Percentiles rank a stretch among this genome's conserved stretches.
Conservation (phyloP, 2,329 filamentous ascomycete species). For the Atkinsonella texensis region DNA sequence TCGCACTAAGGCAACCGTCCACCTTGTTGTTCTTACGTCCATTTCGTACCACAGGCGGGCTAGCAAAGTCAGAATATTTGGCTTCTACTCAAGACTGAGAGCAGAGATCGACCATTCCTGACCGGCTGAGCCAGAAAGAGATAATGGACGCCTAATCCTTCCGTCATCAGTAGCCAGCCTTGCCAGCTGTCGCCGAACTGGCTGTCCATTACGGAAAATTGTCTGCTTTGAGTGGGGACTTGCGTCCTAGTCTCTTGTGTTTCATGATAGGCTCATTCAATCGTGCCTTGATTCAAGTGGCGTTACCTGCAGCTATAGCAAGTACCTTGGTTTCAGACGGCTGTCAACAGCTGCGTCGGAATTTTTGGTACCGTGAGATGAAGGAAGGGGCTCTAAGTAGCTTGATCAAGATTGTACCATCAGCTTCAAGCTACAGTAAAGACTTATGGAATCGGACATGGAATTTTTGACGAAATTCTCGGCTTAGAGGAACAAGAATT, state of each 20-base stretch:
- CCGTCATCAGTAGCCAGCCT: neutral
- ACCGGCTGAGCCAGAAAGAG: no score
- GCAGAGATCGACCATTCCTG: no score
- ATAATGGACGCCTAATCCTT: neutral
- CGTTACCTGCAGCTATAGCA: neutral
- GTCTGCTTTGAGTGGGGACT: neutral
- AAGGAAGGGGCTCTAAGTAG: neutral
- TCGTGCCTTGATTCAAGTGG: neutral
- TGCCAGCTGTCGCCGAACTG: neutral
- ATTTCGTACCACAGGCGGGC: no score
- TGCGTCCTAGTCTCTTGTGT: neutral
- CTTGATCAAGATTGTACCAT: no score
- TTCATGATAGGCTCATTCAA: neutral
- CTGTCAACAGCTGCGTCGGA: neutral
- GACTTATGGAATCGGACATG: no score
- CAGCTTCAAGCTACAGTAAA: no score
- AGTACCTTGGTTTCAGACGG: neutral
- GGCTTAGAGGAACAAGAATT: no score
- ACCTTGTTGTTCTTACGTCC: no score
- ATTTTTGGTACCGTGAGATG: neutral
- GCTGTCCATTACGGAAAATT: neutral
- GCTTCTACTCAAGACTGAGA: no score
- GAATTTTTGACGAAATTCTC: no score
- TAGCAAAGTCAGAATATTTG: no score
- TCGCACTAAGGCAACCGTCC: no score